These are phyloP conservation scores for Fusarium nanum DNA, from an alignment of 2,329 filamentous ascomycete species.

Conservation along the genomic window DNA sequence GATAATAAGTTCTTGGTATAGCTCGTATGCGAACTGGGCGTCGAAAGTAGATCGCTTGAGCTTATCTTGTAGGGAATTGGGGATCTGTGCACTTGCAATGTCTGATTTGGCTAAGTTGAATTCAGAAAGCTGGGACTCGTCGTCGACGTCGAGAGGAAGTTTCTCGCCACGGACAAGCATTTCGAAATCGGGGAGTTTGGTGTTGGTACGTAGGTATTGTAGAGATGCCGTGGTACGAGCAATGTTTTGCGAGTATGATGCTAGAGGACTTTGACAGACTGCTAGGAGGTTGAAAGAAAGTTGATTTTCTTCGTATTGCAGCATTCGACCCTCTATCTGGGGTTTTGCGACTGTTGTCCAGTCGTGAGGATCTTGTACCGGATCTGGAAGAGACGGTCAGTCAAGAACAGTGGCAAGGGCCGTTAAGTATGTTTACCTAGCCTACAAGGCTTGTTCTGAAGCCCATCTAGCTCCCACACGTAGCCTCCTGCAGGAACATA, in stretches of 20 bases:
- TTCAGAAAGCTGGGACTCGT: conserved; percentile 45
- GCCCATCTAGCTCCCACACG: conserved; percentile 90
- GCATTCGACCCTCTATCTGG: conserved; percentile 75
- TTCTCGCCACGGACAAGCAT: conserved; percentile 40
- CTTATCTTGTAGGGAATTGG: conserved; percentile 25
- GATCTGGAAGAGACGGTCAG: conserved; percentile 29
- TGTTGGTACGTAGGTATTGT: conserved; percentile 52
- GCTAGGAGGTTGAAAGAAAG: conserved; percentile 84
- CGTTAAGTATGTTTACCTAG: conserved; percentile 47
- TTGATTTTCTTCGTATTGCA: conserved; percentile 70
- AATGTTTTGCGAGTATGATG: conserved; percentile 60
- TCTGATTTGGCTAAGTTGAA: conserved; percentile 47
- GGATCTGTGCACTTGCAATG: conserved; percentile 40
- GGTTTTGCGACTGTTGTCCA: conserved; percentile 76
- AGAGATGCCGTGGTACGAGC: conserved; percentile 57
- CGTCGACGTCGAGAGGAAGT: conserved; percentile 38
- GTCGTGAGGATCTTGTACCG: conserved; percentile 50
- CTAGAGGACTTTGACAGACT: conserved; percentile 74
- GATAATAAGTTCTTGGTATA: conserved; percentile 54
- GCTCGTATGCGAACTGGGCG: conserved; percentile 46
- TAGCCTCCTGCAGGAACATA: conserved; percentile 81
- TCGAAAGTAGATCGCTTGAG: conserved; percentile 22
- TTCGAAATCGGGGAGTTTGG: conserved; percentile 38
- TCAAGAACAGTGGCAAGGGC: background rate
- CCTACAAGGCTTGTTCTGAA: conserved; percentile 73